Base-by-base conservation (phyloP, 768 basidiomycete species). In the Leccinum imitatum region DNA sequence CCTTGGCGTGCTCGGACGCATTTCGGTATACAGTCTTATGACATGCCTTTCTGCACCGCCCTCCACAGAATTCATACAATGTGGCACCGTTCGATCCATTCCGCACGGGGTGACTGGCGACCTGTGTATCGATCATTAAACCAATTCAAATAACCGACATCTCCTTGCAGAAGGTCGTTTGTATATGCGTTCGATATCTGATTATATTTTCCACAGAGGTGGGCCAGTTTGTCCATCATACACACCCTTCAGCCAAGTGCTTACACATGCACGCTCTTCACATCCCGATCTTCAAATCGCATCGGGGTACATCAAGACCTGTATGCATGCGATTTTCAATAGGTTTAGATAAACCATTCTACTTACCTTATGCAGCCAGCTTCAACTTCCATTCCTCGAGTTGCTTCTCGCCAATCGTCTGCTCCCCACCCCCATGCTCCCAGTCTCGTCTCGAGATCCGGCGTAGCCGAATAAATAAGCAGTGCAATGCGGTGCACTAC, bases 381-480 rank as follows among this genome's bases (percentile, higher is more conserved):
- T 6, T 3, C 39, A 3, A 23, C 57, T 56, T 66, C 64, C 48
- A 66, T 54, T 66, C 1, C 27, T 25, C 19, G 0, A 9, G n/a
- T 31, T 13, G 19, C 44, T 46, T 46, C 44, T 13, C 11, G 44
- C 5, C 10, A 21, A 44, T 44, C 2, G 44, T 33, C 14, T 30
- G 6, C 6, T 56, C 27, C 39, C 8, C 14, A 23, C 53, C 46
- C 47, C 50, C 41, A 4, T 0, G 6, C 50, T 33, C 51, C 2
- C 1, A 31, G 15, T 19, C 11, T 30, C 8, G 4, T 27, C 7
- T 1, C 11, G 6, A 15, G 17, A 15, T 48, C 25, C 6, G 2
- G 39, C 11, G 6, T 25, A 10, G 30, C 21, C n/a, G 19, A 44
- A 27, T 5, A 9, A 25, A 10, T 13, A 21, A 9, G 17, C 15